phyloP scores from a whole-genome alignment of 305 asterid species.

The Solanum aculeatissimum region DNA sequence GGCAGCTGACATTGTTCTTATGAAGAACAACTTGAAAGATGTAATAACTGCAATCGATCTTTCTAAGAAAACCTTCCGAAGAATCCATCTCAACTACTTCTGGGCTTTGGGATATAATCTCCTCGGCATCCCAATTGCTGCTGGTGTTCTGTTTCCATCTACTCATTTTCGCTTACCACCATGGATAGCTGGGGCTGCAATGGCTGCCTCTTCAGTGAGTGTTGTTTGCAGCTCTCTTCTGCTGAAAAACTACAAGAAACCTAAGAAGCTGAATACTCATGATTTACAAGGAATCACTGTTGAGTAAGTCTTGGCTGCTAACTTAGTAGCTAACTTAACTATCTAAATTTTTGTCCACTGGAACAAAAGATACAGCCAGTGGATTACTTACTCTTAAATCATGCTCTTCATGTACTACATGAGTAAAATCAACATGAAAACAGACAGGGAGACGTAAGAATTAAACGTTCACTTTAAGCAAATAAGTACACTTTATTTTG shows the following conservation, averaged over 20 bases:
- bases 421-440: not conserved
- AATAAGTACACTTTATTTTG: not conserved
- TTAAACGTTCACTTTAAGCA: not conserved
- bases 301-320: not conserved
- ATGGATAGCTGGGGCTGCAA: conserved; percentile 91
- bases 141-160: conserved; percentile 66
- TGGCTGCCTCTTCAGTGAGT: conserved; percentile 87
- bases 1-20: conserved; percentile 80
- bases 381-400: not conserved
- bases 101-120: conserved; percentile 85
- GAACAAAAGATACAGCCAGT: not conserved
- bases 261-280: conserved; percentile 30
- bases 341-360: not conserved
- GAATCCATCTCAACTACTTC: conserved; percentile 63
- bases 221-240: conserved; percentile 82
- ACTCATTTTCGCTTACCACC: conserved; percentile 77
- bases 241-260: conserved; percentile 66
- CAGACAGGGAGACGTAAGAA: not conserved
- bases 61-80: conserved; percentile 53
- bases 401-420: not conserved
- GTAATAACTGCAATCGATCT: conserved; percentile 78
- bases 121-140: conserved; percentile 80
- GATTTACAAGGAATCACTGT: not conserved
- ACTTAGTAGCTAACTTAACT: not conserved
- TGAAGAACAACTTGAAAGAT: conserved; percentile 82